Conservation (phyloP, 805 yeast species). For the Cyberlindnera subsufficiens region DNA sequence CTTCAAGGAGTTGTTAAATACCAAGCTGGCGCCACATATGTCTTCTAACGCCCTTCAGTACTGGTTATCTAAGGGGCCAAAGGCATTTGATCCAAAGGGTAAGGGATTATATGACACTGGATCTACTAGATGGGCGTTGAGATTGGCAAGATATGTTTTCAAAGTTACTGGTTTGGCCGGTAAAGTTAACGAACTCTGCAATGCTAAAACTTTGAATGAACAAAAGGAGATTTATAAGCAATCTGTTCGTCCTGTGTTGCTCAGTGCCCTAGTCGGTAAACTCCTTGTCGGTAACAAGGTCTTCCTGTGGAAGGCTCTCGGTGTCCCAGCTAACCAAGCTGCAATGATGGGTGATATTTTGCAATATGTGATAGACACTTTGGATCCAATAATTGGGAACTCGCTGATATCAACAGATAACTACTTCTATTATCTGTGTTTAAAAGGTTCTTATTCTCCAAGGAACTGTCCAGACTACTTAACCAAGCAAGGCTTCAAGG, state of each 20-base stretch:
- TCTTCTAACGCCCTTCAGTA: constrained; percentile 79
- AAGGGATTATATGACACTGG: constrained; percentile 76
- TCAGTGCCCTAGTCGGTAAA: constrained; percentile 64
- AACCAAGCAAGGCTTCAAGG: constrained; percentile 50
- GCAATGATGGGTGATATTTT: constrained; percentile 67
- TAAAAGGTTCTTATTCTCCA: constrained; percentile 54
- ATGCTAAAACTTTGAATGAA: constrained; percentile 50
- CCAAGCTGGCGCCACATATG: constrained; percentile 58
- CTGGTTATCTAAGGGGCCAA: constrained; percentile 62
- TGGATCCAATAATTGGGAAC: constrained; percentile 66
- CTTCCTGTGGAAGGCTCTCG: constrained; percentile 84
- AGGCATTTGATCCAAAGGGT: constrained; percentile 48
- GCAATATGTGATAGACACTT: constrained; percentile 68
- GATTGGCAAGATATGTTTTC: constrained; percentile 60
- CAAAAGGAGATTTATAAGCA: constrained; percentile 61
- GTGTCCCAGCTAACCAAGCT: constrained; percentile 86
- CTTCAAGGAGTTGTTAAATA: constrained; percentile 45
- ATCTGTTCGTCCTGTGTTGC: constrained; percentile 59
- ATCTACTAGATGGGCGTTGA: constrained; percentile 79
- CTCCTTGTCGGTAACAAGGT: constrained; percentile 73
- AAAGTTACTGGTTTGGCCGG: constrained; percentile 44
- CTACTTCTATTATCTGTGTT: constrained; percentile 69
- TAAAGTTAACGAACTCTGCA: constrained; percentile 50
- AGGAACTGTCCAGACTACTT: constrained; percentile 74
- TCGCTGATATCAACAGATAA: constrained; percentile 65